A percentile compares a stretch with the other conserved stretches of the same genome.
Conservation (phyloP, 148 eudicot genomes). For the Dysphania ambrosioides region DNA sequence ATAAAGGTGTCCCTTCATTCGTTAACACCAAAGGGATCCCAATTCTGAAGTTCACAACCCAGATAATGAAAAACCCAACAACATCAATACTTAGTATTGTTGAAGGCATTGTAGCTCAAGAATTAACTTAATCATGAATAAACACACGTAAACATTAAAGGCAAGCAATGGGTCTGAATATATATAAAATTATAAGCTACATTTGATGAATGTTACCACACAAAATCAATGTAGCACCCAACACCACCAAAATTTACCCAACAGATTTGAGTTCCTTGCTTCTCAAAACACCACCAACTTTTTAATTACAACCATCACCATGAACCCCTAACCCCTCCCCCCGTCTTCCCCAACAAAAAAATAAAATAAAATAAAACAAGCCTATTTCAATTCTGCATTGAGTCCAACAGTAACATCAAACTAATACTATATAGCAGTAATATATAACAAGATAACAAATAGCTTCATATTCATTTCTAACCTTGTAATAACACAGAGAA, state of each 20-base stretch:
- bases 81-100: no score
- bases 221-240: slow-evolving; percentile 34
- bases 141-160: neutral
- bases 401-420: slow-evolving; percentile 20
- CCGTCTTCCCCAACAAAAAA: slow-evolving; percentile 18
- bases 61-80: no score
- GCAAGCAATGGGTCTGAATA: neutral
- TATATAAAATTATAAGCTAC: slow-evolving; percentile 30
- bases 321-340: no score
- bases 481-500: no score
- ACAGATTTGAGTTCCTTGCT: neutral
- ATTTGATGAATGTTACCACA: slow-evolving; percentile 36
- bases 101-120: no score
- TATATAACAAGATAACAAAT: neutral
- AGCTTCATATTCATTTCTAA: no score
- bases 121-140: no score
- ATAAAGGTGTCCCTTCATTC: no score
- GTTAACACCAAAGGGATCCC: no score
- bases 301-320: slow-evolving; percentile 23
- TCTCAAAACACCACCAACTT: slow-evolving; percentile 21
- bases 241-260: slow-evolving; percentile 6
- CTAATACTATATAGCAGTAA: slow-evolving; percentile 12
- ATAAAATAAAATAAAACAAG: no score
- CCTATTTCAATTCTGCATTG: slow-evolving; percentile 6
- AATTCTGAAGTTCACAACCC: no score